Percentiles rank a stretch among this genome's conserved stretches.
Conservation (phyloP, 2,329 filamentous ascomycete genomes). For the Mariannaea sp. region DNA sequence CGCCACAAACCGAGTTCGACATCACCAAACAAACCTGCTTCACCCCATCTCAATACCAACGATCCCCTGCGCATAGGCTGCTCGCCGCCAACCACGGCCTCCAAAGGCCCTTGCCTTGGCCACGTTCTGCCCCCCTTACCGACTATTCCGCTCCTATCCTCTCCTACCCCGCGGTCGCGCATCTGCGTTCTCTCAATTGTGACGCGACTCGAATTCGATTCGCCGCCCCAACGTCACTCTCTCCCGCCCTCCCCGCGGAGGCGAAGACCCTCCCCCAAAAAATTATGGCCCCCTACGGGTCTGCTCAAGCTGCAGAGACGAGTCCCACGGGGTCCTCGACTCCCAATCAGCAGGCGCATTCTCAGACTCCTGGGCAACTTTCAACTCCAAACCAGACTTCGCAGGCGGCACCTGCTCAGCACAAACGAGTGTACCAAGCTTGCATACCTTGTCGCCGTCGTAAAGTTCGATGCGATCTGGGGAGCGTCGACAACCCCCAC, state of each 20-base stretch:
- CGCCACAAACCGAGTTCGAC: constrained; percentile 41
- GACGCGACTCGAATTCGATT: constrained; percentile 12
- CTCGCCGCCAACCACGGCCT: constrained; percentile 12
- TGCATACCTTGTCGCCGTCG: constrained; percentile 66
- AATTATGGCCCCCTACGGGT: constrained; percentile 35
- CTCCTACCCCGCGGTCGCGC: constrained; percentile 15
- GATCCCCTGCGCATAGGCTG: constrained; percentile 8
- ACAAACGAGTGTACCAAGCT: constrained; percentile 67
- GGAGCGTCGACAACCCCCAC: constrained; percentile 88
- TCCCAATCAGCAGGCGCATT: constrained; percentile 22
- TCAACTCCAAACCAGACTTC: constrained; percentile 23
- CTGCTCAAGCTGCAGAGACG: constrained; percentile 32
- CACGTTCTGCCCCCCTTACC: background rate
- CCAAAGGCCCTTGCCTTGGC: constrained; percentile 6
- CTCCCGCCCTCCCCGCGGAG: no score
- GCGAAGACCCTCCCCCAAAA: no score
- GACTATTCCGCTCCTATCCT: background rate
- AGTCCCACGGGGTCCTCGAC: constrained; percentile 36
- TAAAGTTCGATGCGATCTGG: constrained; percentile 67
- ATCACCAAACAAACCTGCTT: constrained; percentile 10
- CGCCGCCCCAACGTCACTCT: constrained; percentile 7
- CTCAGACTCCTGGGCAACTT: constrained; percentile 28
- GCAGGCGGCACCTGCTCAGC: constrained; percentile 43
- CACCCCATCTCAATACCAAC: constrained; percentile 19
- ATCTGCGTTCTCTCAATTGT: constrained; percentile 11